A percentile compares a stretch with the other conserved stretches of the same genome.
Evolutionary conservation across 2,329 filamentous ascomycete genomes (phyloP).

Genomic region (Cadophora gregata): DNA sequence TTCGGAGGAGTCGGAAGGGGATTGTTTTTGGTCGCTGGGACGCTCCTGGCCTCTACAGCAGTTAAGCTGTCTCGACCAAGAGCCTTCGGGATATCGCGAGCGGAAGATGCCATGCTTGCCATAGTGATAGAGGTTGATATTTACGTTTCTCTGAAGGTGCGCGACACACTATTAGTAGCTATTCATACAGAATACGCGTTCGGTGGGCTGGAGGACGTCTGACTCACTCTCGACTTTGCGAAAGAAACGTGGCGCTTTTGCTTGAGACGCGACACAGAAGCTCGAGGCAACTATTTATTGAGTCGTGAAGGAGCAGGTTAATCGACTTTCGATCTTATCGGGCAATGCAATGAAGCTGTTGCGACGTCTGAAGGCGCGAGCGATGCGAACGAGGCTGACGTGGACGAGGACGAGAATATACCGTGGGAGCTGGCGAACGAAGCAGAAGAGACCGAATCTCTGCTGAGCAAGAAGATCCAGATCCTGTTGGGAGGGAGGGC

Average conservation of each 20-base stretch:
- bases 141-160: slow-evolving; percentile 43
- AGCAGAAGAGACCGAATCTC: slow-evolving; percentile 37
- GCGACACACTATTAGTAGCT: slow-evolving; percentile 40
- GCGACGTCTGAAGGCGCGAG: slow-evolving; percentile 33
- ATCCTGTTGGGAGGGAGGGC: slow-evolving; percentile 23
- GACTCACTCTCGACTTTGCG: slow-evolving; percentile 45
- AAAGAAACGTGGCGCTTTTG: slow-evolving; percentile 41
- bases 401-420: slow-evolving; percentile 26
- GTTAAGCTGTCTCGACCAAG: slow-evolving; percentile 71
- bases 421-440: slow-evolving; percentile 28
- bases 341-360: slow-evolving; percentile 36
- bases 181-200: slow-evolving; percentile 26
- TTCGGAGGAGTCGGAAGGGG: slow-evolving; percentile 89
- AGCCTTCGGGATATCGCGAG: slow-evolving; percentile 69
- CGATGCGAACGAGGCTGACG: slow-evolving; percentile 23
- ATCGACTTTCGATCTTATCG: slow-evolving; percentile 36
- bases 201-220: slow-evolving; percentile 29
- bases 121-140: slow-evolving; percentile 51
- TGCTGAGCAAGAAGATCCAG: slow-evolving; percentile 26
- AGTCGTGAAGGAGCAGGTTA: slow-evolving; percentile 29
- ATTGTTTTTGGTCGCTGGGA: slow-evolving; percentile 60
- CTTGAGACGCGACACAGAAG: slow-evolving; percentile 37
- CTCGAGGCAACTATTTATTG: slow-evolving; percentile 36
- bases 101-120: slow-evolving; percentile 67
- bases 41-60: slow-evolving; percentile 72